These are phyloP conservation scores for Nitzschia inconspicua DNA, from an alignment of 108 stramenopile species.

Conservation along the genomic window DNA sequence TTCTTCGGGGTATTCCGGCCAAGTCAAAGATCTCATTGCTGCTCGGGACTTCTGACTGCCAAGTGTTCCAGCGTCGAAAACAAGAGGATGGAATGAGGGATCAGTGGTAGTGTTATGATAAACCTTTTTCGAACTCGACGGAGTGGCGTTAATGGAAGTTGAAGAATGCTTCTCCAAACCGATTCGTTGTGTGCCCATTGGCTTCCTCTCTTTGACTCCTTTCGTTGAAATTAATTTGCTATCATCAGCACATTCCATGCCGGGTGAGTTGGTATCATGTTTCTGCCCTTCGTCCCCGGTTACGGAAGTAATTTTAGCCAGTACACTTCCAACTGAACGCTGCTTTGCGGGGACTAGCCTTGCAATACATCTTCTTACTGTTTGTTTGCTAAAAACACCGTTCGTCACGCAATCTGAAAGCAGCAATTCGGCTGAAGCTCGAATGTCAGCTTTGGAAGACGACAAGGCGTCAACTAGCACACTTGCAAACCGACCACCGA, in stretches of 20 bases:
- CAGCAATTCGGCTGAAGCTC: slow-evolving; percentile 66
- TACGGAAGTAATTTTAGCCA: slow-evolving; percentile 40
- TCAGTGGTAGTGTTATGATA: too few species aligned
- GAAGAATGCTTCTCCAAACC: too few species aligned
- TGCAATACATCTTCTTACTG: slow-evolving; percentile 39
- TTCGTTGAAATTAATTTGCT: too few species aligned
- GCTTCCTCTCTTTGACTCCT: too few species aligned
- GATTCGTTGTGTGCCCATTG: too few species aligned
- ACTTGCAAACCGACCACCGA: slow-evolving; percentile 41
- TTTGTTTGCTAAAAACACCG: slow-evolving; percentile 32
- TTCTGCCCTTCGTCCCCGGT: too few species aligned
- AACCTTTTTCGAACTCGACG: too few species aligned
- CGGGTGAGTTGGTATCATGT: too few species aligned
- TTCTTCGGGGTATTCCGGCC: slow-evolving; percentile 88
- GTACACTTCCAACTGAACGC: slow-evolving; percentile 58
- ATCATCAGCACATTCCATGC: too few species aligned
- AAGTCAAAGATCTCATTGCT: slow-evolving; percentile 27
- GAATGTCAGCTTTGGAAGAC: slow-evolving; percentile 72
- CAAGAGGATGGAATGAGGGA: slow-evolving; percentile 14
- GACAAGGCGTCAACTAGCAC: slow-evolving; percentile 62
- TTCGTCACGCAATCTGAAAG: slow-evolving; percentile 37
- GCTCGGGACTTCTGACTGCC: slow-evolving; percentile 20
- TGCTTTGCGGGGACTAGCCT: slow-evolving; percentile 81
- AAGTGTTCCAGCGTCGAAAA: background rate
- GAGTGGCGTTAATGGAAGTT: too few species aligned